Evolutionary conservation across 371 early-diverging fungal species (phyloP), one percentile per base, ranked within the genome.

Genomic region (Mortierella sp.): DNA sequence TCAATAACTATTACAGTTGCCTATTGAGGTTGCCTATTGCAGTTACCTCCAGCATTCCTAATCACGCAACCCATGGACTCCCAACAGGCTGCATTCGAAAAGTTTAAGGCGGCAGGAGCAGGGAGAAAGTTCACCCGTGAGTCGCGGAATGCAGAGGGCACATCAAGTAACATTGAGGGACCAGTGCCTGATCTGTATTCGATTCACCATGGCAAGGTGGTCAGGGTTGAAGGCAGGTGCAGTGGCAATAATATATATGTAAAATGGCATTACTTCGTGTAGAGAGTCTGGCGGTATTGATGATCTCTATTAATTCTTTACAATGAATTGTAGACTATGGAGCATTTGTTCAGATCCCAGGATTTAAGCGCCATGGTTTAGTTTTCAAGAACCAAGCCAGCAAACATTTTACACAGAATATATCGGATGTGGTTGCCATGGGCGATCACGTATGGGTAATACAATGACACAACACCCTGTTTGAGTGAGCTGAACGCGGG

Each of bases 381-480:
- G 79, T 78, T 0, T 67, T 73, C 51, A 78, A 78, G 62, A 72
- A 54, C 0, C 79, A 78, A 28, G 67, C 67, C 22, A 78, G 79
- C 61, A 73, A 65, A 13, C 79, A 73, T 31, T 78, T 73, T 26
- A 66, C 67, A 23, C 64, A 78, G 35, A 64, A 73, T 26, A 49
- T 73, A 19, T 64, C 79, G 15, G 79, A 78, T 22, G 74, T 78
- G 15, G 79, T 78, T 9, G 54, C 73, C 1, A 51, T 66, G 2
- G 79, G 74, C 15, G 79, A 78, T 57, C 47, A 65, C 34, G 79
- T 78, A 55, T 78, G 79, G 79, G 79, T 78, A 78, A 66, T 49
- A 42, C 31, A 13, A 35, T 42, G 56, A 26, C 26, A 2, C 22
- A 15, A 34, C 42, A 7, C 15, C 10, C 40, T 5, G 13, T 10